Conservation (phyloP, 176 grass and related monocot species). For the Paspalum notatum region DNA sequence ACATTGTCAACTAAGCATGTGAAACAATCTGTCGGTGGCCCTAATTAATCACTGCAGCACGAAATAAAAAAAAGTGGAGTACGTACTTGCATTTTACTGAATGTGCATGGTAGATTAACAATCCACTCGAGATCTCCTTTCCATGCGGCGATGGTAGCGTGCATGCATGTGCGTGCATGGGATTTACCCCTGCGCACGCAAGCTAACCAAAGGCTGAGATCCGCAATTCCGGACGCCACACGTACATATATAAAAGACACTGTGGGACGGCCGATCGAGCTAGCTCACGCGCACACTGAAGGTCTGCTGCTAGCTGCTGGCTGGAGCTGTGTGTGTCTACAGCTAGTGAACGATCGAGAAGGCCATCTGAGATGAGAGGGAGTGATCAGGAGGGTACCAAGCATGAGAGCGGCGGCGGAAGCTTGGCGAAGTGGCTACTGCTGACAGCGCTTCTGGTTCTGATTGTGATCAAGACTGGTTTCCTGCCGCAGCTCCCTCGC, state of each 20-base stretch:
- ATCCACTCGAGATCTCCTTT: not conserved
- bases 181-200: slow-evolving; percentile 32
- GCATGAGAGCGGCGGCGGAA: not conserved
- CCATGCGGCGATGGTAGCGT: not conserved
- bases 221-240: not conserved
- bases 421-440: slow-evolving; percentile 9
- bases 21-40: not conserved
- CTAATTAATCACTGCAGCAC: not conserved
- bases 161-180: slow-evolving; percentile 20
- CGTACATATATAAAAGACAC: not conserved
- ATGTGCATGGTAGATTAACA: not conserved
- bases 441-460: slow-evolving; percentile 33
- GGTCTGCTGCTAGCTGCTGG: not conserved
- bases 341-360: not conserved
- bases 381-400: slow-evolving; percentile 9
- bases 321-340: not conserved
- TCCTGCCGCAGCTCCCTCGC: slow-evolving; percentile 23
- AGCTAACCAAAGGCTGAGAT: slow-evolving; percentile 28
- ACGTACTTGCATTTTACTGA: not conserved
- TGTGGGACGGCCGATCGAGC: not conserved
- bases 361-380: slow-evolving; percentile 35
- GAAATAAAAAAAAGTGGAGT: not conserved
- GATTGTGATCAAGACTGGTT: slow-evolving; percentile 30
- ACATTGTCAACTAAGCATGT: not conserved
- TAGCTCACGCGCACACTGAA: not conserved